Percentiles rank a stretch among this genome's conserved stretches.
phyloP scores from a whole-genome alignment of 1,284 basidiomycete species.

The Sphaerobolus stellatus region DNA sequence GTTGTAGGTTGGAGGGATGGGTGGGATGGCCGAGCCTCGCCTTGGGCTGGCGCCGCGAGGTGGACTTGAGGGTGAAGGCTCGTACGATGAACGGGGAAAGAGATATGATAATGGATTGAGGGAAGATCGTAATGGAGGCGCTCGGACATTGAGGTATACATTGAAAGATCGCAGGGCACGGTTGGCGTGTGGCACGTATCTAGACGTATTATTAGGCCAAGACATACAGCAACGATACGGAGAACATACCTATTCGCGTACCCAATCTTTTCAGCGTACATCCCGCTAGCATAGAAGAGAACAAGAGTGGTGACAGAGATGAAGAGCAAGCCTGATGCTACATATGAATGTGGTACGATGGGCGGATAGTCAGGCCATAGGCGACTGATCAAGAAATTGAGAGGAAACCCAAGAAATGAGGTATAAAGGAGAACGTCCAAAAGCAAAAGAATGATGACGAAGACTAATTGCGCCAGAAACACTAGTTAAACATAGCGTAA shows the following conservation, averaged over 20 bases:
- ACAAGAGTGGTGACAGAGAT: constrained; percentile 87
- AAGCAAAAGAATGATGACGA: constrained; percentile 69
- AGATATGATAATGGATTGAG: constrained; percentile 67
- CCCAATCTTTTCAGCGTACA: constrained; percentile 94
- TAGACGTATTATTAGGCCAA: constrained; percentile 32
- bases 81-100: constrained; percentile 47
- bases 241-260: constrained; percentile 86
- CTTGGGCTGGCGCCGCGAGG: constrained; percentile 30
- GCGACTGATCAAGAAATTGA: constrained; percentile 49
- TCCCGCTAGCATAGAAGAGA: constrained; percentile 94
- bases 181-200: constrained; percentile 97
- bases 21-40: constrained; percentile 52
- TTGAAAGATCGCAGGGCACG: constrained; percentile 89
- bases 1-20: constrained; percentile 86
- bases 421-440: constrained; percentile 72
- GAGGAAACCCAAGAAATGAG: constrained; percentile 64
- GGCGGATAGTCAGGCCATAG: constrained; percentile 51
- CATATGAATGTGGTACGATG: constrained; percentile 62
- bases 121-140: constrained; percentile 61
- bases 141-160: constrained; percentile 94
- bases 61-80: constrained; percentile 25
- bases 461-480: constrained; percentile 70
- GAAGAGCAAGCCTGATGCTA: constrained; percentile 74
- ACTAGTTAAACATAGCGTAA: constrained; percentile 43
- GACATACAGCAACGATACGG: constrained; percentile 2